Evolutionary conservation across 495 filamentous ascomycete species (phyloP).

Genomic region (Umbilicaria muhlenbergii): DNA sequence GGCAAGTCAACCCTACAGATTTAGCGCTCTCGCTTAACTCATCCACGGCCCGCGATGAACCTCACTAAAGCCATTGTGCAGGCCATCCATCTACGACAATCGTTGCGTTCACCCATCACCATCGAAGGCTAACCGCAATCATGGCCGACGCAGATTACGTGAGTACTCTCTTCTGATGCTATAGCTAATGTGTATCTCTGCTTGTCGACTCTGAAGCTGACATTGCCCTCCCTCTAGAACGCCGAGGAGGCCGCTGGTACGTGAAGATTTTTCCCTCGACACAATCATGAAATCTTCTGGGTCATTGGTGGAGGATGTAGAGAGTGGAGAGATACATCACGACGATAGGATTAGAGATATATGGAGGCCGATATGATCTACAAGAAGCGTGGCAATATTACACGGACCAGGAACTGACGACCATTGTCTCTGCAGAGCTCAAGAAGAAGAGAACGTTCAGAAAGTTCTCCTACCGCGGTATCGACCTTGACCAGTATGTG

Average conservation of each 20-base stretch:
- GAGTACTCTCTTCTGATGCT: conserved; percentile 29
- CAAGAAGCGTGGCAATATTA: conserved; percentile 17
- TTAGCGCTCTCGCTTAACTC: conserved; percentile 1
- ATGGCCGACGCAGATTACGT: conserved; percentile 93
- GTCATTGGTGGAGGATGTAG: too few species aligned
- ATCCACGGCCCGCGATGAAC: background rate
- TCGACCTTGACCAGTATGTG: conserved; percentile 96
- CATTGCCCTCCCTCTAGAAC: conserved; percentile 40
- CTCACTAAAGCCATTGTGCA: conserved; percentile 17
- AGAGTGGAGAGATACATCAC: background rate
- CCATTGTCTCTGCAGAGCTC: conserved; percentile 43
- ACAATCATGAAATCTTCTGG: too few species aligned
- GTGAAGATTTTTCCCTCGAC: conserved; percentile 13
- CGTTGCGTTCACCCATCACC: background rate
- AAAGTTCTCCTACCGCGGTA: conserved; percentile 98
- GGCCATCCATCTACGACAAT: conserved; percentile 17
- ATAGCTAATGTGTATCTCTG: background rate
- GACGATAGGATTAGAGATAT: background rate
- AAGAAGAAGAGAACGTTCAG: conserved; percentile 99
- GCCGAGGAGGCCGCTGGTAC: conserved; percentile 87
- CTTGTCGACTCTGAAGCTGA: conserved; percentile 22
- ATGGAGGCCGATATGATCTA: conserved; percentile 10
- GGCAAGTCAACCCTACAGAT: too few species aligned
- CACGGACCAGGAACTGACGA: conserved; percentile 26
- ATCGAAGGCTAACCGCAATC: conserved; percentile 34